Base-by-base conservation (phyloP, 441 rosid species). In the Syzygium malaccense region DNA sequence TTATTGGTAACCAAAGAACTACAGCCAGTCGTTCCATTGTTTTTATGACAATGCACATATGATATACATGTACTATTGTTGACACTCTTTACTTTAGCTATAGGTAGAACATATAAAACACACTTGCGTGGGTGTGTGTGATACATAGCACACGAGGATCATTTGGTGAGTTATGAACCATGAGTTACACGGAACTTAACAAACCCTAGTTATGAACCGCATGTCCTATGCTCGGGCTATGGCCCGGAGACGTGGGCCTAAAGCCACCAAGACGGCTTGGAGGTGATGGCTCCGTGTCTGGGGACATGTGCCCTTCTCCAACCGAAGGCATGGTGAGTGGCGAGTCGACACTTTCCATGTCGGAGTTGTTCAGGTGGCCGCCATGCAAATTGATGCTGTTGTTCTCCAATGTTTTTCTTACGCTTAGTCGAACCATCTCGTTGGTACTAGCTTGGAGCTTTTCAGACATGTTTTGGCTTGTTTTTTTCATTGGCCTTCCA, bases 151-250 rank as follows among this genome's bases (percentile, higher is more conserved):
- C 71, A 64, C 30, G 71, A 62, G 71, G 71, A 62, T 8, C 11
- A 30, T 62, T 3, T 62, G 71, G 37, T n/a, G 71, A 62, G 71
- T 19, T n/a, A 62, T 62, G 20, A 62, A 19, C 71, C 15, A 19
- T 64, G 71, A 64, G 11, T 64, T 64, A 15, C 37, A 64, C 37
- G 4, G 37, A 64, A 30, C 71, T 64, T 14, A n/a, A 64, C 71
- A 64, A 60, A 30, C 37, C 51, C 60, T 88, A 33, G 55, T 62
- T 71, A 64, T 30, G 85, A 45, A 53, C 19, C 7, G 68, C 58
- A 55, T 88, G 90, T 23, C 90, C 90, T 12, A 88, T 78, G 14
- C 88, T 88, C 2, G 95, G 96, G 75, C 96, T 93, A 49, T 89
- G 88, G 30, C 94, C 96, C 8, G 94, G 94, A 17, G 88, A 32